These are phyloP conservation scores for Boletales sp. DNA, from an alignment of 768 basidiomycete genomes.

Conservation along the genomic window DNA sequence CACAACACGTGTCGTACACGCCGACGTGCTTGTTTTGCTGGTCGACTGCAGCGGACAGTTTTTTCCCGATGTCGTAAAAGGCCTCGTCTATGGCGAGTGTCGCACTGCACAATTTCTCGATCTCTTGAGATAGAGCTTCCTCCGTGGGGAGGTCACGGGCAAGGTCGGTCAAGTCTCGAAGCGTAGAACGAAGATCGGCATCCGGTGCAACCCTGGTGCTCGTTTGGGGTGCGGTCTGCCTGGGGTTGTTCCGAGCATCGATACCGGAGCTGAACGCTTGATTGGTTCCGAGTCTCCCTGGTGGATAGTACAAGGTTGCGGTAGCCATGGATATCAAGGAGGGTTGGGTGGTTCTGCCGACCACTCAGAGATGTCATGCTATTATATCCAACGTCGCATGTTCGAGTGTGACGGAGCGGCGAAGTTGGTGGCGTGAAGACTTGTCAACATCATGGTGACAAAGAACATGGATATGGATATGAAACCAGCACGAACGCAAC, in stretches of 20 bases:
- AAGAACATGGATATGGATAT: not conserved
- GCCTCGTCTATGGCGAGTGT: conserved; percentile 16
- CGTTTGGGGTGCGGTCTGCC: not conserved
- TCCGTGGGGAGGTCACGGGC: conserved; percentile 8
- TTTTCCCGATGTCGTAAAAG: conserved; percentile 12
- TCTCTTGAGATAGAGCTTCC: conserved; percentile 13
- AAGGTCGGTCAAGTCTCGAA: not conserved
- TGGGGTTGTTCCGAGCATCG: not conserved
- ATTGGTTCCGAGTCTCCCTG: not conserved
- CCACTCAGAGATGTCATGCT: not conserved
- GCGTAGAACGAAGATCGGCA: not conserved
- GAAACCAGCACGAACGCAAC: not conserved
- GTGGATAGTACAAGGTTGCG: not conserved
- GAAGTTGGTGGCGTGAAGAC: not conserved
- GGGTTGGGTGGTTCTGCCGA: not conserved
- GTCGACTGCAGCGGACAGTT: conserved; percentile 3
- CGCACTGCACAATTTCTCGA: conserved; percentile 12
- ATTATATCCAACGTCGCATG: conserved; percentile 9
- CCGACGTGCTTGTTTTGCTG: conserved; percentile 8
- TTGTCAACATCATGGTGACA: not conserved
- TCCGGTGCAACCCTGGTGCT: not conserved
- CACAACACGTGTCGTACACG: conserved; percentile 8
- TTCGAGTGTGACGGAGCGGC: not conserved
- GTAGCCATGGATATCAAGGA: conserved; percentile 7
- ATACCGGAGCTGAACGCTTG: not conserved